A percentile compares a stretch with the other conserved stretches of the same genome.
Evolutionary conservation across 2,329 filamentous ascomycete genomes (phyloP).

Genomic region (Neonectria coccinea): DNA sequence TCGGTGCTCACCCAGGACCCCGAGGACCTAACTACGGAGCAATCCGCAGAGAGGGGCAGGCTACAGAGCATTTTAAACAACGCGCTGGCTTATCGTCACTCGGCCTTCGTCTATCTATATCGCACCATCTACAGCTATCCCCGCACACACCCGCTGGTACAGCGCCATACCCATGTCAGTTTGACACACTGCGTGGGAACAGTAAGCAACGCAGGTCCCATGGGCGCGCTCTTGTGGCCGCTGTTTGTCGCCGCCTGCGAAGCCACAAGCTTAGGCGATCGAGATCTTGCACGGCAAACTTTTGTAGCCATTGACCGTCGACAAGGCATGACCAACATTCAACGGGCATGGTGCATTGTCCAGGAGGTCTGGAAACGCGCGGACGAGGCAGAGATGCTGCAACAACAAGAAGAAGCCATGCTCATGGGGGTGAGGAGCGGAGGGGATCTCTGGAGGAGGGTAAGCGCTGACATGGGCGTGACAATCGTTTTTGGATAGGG

Average conservation of each 20-base stretch:
- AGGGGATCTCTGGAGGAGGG: slow-evolving; percentile 65
- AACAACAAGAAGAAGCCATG: slow-evolving; percentile 41
- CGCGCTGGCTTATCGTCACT: slow-evolving; percentile 70
- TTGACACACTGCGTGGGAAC: slow-evolving; percentile 67
- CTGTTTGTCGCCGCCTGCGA: slow-evolving; percentile 74
- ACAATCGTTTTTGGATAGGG: slow-evolving; percentile 67
- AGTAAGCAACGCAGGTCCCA: slow-evolving; percentile 67
- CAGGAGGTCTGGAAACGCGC: slow-evolving; percentile 70
- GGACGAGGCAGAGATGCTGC: slow-evolving; percentile 51
- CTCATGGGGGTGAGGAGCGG: slow-evolving; percentile 36
- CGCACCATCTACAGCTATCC: slow-evolving; percentile 63
- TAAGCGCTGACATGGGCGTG: slow-evolving; percentile 69
- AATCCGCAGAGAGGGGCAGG: slow-evolving; percentile 53
- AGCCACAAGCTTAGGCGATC: slow-evolving; percentile 61
- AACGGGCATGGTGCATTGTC: slow-evolving; percentile 69
- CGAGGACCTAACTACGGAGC: slow-evolving; percentile 41
- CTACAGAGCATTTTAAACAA: slow-evolving; percentile 69
- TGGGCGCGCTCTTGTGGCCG: slow-evolving; percentile 74
- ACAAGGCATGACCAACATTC: slow-evolving; percentile 75
- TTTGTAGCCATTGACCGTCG: slow-evolving; percentile 66
- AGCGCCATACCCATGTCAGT: slow-evolving; percentile 63
- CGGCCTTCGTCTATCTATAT: slow-evolving; percentile 68
- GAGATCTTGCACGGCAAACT: slow-evolving; percentile 61
- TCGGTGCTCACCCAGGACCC: slow-evolving; percentile 39
- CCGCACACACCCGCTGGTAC: slow-evolving; percentile 62